These are phyloP conservation scores for Penicillium soppii DNA, from an alignment of 495 filamentous ascomycete genomes.

Conservation along the genomic window DNA sequence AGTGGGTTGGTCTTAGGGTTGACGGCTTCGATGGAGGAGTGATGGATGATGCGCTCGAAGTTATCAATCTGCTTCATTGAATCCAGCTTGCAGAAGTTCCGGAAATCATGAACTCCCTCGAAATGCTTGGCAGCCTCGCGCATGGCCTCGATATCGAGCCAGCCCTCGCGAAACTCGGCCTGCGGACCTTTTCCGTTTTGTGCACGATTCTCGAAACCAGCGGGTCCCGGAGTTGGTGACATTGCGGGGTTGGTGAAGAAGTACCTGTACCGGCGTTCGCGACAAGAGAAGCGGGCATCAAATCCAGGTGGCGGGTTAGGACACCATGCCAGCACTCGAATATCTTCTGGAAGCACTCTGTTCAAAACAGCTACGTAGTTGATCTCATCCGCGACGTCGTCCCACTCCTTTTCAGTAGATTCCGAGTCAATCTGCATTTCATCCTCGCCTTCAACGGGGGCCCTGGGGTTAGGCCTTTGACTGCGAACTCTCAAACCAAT, in stretches of 20 bases:
- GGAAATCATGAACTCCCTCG: slow-evolving; percentile 86
- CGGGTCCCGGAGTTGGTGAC: slow-evolving; percentile 50
- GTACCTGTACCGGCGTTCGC: slow-evolving; percentile 85
- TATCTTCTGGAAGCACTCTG: slow-evolving; percentile 82
- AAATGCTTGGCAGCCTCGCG: slow-evolving; percentile 72
- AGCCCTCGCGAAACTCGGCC: slow-evolving; percentile 48
- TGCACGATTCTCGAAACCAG: slow-evolving; percentile 31
- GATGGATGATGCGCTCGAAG: slow-evolving; percentile 73
- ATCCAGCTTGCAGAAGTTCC: slow-evolving; percentile 95
- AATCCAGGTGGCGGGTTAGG: slow-evolving; percentile 75
- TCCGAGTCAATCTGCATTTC: slow-evolving; percentile 24
- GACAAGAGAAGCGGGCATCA: slow-evolving; percentile 90
- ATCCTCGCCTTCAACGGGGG: slow-evolving; percentile 18
- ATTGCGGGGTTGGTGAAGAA: slow-evolving; percentile 96
- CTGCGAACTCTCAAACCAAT: slow-evolving; percentile 80
- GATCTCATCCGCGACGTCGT: slow-evolving; percentile 78
- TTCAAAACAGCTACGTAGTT: slow-evolving; percentile 81
- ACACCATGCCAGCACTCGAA: slow-evolving; percentile 90
- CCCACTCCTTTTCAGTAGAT: slow-evolving; percentile 52
- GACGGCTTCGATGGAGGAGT: slow-evolving; percentile 71
- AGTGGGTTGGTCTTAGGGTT: slow-evolving; percentile 46
- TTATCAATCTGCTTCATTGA: slow-evolving; percentile 78
- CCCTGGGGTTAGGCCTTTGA: slow-evolving; percentile 54
- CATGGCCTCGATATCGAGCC: slow-evolving; percentile 86
- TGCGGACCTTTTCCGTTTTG: slow-evolving; percentile 20